Base-by-base conservation (phyloP, 2,329 filamentous ascomycete genomes). In the Paecilomyces formosus region DNA sequence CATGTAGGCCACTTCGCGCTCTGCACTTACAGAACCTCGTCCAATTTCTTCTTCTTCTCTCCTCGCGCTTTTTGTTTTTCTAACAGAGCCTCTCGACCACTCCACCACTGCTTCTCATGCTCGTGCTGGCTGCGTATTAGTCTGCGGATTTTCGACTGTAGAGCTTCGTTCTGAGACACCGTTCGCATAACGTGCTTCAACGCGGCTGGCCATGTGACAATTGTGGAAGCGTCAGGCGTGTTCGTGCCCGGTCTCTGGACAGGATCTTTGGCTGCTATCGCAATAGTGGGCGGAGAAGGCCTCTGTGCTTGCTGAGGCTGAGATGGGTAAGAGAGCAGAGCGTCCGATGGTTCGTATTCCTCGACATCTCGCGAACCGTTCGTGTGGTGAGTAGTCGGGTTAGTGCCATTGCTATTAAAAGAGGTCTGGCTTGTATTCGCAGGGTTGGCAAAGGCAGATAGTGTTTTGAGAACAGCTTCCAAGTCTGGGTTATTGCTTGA, bases 51-150 rank as follows among this genome's bases (percentile, higher is more conserved):
- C 61, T 83, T 80, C 55, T 81, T 81, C 59, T 81, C 80, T 3
- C 73, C 76, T 58, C 83, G 74, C 1, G 75, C 72, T n/a, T 67
- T 70, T 58, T 85, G 83, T 59, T 80, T 81, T 31, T 76, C 71
- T 5, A 84, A 65, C 24, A 86, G 68, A 6, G 76, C 79, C 58
- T 81, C 70, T 2, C 84, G 78, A 1, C 78, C 79, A 26, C 76
- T 70, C 74, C 80, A 84, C 81, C 86, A 89, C 63, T 83, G 79
- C 62, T 78, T 78, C 63, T 88, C 85, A 64, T 88, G 82, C 49
- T 80, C 78, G 64, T 85, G 81, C 68, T 89, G 86, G 50, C 84
- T 80, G 57, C 79, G 78, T 60, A 88, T 87, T 70, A 89, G 77
- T 73, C 85, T 69, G 21, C 76, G 75, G 61, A 84, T 78, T 11